Base-by-base conservation (phyloP, 208 protist genomes). In the Acanthamoeba culbertsoni region DNA sequence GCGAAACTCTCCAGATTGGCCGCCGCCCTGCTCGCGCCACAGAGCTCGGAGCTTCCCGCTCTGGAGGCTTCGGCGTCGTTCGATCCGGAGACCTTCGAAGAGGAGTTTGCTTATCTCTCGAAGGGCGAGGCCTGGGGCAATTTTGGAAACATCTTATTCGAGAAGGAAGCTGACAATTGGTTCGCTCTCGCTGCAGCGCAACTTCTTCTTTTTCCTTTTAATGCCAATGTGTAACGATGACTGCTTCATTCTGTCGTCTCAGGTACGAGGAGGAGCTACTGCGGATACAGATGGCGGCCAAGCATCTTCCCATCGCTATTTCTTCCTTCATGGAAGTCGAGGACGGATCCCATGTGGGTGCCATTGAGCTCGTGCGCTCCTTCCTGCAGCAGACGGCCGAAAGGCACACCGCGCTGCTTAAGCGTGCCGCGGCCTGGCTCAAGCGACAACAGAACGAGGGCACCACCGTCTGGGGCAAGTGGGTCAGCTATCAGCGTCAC, bases 161-260 rank as follows among this genome's bases (percentile, higher is more conserved):
- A 89, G 51, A 89, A 89, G 53, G 79, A 89, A 33, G 79, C 79
- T 51, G 79, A 89, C 40, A 89, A 89, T 37, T 89, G 79, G 79
- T 82, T 48, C 42, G 12, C 28, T n/a, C 59, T 7, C 6, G 28
- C 28, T 68, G 51, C 59, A 8, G 28, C 59, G 23, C 53, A 20
- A 20, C 53, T 59, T 26, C 1, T 26, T 2, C 53, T 5, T 26
- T 2, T 59, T 2, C 7, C 1, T 14, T 16, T 14, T 59, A 26
- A 68, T 59, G 14, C 16, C 51, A 59, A 59, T 59, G 51, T n/a
- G n/a, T n/a, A n/a, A n/a, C n/a, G n/a, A n/a, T n/a, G n/a, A n/a
- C n/a, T n/a, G 23, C n/a, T n/a, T n/a, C n/a, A n/a, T n/a, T n/a
- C n/a, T 59, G 14, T 14, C 51, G 23, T n/a, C 8, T 5, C 7